Conservation (phyloP, 2,329 filamentous ascomycete species). For the Colletotrichum sp. region DNA sequence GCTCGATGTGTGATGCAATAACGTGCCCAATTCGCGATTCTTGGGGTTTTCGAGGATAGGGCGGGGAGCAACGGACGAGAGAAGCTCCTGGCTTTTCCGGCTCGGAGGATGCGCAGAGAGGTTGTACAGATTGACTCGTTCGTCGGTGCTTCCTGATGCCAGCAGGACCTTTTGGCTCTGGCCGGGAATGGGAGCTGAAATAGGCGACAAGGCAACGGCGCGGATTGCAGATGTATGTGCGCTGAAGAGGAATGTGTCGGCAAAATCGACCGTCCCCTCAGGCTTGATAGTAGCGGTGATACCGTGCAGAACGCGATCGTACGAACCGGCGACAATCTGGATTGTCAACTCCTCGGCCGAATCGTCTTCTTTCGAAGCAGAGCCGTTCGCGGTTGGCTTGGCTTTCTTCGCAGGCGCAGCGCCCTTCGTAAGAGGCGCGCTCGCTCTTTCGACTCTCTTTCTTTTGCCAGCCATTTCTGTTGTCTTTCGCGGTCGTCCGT, state of each 20-base stretch:
- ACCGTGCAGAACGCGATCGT: conserved; percentile 91
- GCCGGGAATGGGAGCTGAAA: conserved; percentile 64
- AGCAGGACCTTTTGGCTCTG: conserved; percentile 85
- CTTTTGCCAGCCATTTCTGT: conserved; percentile 46
- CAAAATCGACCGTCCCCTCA: conserved; percentile 63
- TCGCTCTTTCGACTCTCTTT: conserved; percentile 46
- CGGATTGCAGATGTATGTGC: conserved; percentile 90
- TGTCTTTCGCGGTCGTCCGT: not conserved
- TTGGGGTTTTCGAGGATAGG: conserved; percentile 83
- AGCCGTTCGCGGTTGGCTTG: conserved; percentile 25
- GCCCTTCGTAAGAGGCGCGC: conserved; percentile 26
- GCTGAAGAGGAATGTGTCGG: conserved; percentile 95
- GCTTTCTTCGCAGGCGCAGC: conserved; percentile 34
- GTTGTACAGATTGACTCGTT: conserved; percentile 93
- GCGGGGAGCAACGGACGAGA: conserved; percentile 72
- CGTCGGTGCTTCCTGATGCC: conserved; percentile 90
- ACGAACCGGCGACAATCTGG: conserved; percentile 91
- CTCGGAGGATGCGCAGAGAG: conserved; percentile 74
- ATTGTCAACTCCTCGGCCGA: conserved; percentile 58
- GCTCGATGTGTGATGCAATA: conserved; percentile 85
- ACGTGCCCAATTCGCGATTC: conserved; percentile 85
- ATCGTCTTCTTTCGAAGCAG: conserved; percentile 1
- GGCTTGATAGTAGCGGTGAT: conserved; percentile 75
- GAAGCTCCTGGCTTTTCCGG: conserved; percentile 58
- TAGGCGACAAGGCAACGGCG: conserved; percentile 83